A percentile compares a stretch with the other conserved stretches of the same genome.
phyloP scores from a whole-genome alignment of 2,329 filamentous ascomycete genomes.

The Alternaria sp. region DNA sequence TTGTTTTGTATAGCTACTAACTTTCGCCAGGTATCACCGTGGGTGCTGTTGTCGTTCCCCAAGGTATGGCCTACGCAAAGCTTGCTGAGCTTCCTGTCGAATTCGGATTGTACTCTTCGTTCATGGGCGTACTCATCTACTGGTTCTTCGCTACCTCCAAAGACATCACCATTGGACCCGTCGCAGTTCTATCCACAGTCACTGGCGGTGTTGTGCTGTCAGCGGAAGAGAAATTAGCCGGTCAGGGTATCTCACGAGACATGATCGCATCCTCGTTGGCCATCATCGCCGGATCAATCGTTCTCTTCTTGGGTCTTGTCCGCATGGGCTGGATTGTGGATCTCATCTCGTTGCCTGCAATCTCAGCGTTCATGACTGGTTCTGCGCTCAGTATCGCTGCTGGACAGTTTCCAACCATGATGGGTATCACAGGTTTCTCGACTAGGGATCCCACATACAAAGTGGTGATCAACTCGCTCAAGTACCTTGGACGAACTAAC shows the following conservation, averaged over 20 bases:
- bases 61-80: slow-evolving; percentile 93
- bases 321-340: slow-evolving; percentile 92
- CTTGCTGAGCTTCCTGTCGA: slow-evolving; percentile 79
- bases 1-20: slow-evolving; percentile 13
- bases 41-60: slow-evolving; percentile 83
- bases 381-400: slow-evolving; percentile 88
- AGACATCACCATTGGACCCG: slow-evolving; percentile 96
- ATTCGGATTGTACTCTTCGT: slow-evolving; percentile 92
- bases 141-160: slow-evolving; percentile 99
- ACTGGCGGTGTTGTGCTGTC: slow-evolving; percentile 79
- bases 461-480: slow-evolving; percentile 86
- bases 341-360: slow-evolving; percentile 87
- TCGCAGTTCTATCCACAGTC: slow-evolving; percentile 92
- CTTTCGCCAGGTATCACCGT: slow-evolving; percentile 68
- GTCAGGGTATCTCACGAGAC: slow-evolving; percentile 35
- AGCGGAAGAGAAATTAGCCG: slow-evolving; percentile 60
- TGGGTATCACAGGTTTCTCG: slow-evolving; percentile 79
- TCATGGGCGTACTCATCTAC: slow-evolving; percentile 94
- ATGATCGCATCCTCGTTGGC: slow-evolving; percentile 70
- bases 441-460: slow-evolving; percentile 80
- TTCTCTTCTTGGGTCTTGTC: slow-evolving; percentile 79
- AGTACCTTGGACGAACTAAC: slow-evolving; percentile 67
- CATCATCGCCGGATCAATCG: slow-evolving; percentile 80
- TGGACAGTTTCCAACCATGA: slow-evolving; percentile 81
- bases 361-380: slow-evolving; percentile 97